phyloP scores from a whole-genome alignment of 2,329 filamentous ascomycete genomes.

The Pseudonectria foliicola region DNA sequence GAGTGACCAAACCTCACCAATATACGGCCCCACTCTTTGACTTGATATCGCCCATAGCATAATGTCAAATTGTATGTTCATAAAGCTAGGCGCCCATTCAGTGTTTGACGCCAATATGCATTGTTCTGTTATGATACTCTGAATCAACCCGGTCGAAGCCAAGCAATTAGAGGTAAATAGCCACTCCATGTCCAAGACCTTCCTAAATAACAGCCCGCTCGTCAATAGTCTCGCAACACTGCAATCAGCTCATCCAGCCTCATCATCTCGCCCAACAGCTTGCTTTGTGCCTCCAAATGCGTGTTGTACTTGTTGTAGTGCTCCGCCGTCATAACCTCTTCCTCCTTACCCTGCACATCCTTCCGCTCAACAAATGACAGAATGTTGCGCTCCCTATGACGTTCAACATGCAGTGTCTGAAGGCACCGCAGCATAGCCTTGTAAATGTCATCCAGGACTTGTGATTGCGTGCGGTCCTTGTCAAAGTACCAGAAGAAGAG shows the following conservation, averaged over 20 bases:
- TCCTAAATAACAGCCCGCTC: neutral
- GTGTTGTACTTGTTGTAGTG: constrained; percentile 59
- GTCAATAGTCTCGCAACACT: constrained; percentile 70
- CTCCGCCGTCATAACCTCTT: constrained; percentile 67
- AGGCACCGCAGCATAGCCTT: constrained; percentile 82
- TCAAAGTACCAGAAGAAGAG: constrained; percentile 94
- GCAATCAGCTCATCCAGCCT: constrained; percentile 80
- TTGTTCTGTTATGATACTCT: too few relatives aligned
- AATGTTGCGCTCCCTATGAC: constrained; percentile 62
- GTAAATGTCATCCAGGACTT: constrained; percentile 75
- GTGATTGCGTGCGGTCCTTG: constrained; percentile 58
- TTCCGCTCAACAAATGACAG: constrained; percentile 76
- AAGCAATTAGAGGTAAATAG: too few relatives aligned
- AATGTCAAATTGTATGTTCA: too few relatives aligned
- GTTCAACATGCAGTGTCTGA: constrained; percentile 72
- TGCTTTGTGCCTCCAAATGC: constrained; percentile 59
- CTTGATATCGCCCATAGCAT: too few relatives aligned
- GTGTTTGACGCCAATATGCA: too few relatives aligned
- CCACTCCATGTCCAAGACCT: neutral
- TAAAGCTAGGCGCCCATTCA: too few relatives aligned
- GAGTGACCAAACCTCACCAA: too few relatives aligned
- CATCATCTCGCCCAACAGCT: constrained; percentile 70
- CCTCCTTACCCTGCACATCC: constrained; percentile 78
- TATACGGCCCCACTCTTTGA: too few relatives aligned
- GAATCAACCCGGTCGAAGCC: too few relatives aligned